phyloP scores from a whole-genome alignment of 163 green algal genomes.

The Chlamydomonas reinhardtii region DNA sequence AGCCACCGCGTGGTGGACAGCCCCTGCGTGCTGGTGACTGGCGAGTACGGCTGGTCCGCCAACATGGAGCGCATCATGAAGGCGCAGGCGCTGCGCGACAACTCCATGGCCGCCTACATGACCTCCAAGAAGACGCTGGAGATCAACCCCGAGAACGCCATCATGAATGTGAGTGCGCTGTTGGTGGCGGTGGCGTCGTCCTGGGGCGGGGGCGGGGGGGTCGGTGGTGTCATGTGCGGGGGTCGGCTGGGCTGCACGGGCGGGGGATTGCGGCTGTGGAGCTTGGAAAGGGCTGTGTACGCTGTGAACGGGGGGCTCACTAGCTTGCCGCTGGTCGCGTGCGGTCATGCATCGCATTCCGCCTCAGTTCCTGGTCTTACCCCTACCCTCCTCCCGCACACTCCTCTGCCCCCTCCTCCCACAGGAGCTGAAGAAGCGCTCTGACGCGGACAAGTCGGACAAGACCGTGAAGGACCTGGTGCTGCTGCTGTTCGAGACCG shows the following conservation, averaged over 20 bases:
- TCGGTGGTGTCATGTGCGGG: too few species aligned
- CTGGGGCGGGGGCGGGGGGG: too few species aligned
- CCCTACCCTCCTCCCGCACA: too few species aligned
- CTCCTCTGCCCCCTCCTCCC: neutral
- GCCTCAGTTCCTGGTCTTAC: too few species aligned
- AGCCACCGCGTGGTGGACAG: constrained; percentile 97
- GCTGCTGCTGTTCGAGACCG: constrained; percentile 98
- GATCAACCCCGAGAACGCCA: constrained; percentile 99
- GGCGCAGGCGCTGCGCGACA: constrained; percentile 97
- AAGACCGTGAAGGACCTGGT: constrained; percentile 99
- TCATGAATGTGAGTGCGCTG: constrained; percentile 80
- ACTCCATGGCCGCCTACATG: constrained; percentile 94
- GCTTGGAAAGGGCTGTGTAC: too few species aligned
- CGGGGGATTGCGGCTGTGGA: too few species aligned
- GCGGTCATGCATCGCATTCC: too few species aligned
- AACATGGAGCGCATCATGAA: constrained; percentile 99
- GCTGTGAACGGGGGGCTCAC: too few species aligned
- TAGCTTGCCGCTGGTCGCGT: too few species aligned
- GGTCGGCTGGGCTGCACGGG: too few species aligned
- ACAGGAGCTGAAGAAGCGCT: constrained; percentile 90
- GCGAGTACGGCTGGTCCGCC: constrained; percentile 97
- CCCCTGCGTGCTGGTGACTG: constrained; percentile 96
- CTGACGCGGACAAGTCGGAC: constrained; percentile 97
- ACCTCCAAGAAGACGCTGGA: constrained; percentile 99
- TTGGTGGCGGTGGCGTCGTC: too few species aligned